Evolutionary conservation across 192 early-diverging fungal genomes (phyloP).

Genomic region (Coemansia sp.): DNA sequence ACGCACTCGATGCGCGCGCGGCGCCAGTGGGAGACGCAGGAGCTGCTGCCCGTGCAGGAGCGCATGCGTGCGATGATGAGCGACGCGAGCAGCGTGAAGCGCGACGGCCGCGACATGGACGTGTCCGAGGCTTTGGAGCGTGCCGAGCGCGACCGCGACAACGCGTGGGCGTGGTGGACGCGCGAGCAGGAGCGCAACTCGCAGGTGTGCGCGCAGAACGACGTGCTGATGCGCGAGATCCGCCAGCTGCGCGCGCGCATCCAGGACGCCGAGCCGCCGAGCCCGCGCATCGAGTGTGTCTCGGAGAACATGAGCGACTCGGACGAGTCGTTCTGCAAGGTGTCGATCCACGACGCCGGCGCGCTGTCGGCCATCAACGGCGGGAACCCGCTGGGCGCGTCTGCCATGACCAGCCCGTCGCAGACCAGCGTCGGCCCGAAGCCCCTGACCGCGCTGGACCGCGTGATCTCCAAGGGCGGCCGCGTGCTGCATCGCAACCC

Average conservation of each 20-base stretch:
- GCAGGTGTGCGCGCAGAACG: constrained; percentile 44
- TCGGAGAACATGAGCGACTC: constrained; percentile 18
- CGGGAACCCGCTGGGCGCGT: constrained; percentile 23
- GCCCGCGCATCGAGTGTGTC: not conserved
- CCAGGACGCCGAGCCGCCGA: not conserved
- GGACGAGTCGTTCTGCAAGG: constrained; percentile 40
- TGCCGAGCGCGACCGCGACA: constrained; percentile 20
- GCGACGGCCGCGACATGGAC: not conserved
- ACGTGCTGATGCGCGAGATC: constrained; percentile 48
- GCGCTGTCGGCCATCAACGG: constrained; percentile 30
- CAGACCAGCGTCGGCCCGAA: constrained; percentile 11
- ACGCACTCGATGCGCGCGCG: constrained; percentile 28
- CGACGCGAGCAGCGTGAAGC: not conserved
- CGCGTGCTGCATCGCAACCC: constrained; percentile 31
- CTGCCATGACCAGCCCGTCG: constrained; percentile 4
- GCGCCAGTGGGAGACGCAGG: constrained; percentile 39
- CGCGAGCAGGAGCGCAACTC: constrained; percentile 41
- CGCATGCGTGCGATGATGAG: constrained; percentile 22
- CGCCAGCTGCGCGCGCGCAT: constrained; percentile 4
- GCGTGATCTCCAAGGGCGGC: constrained; percentile 25
- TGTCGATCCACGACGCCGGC: constrained; percentile 23
- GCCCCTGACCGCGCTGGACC: constrained; percentile 20
- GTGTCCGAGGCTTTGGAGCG: constrained; percentile 19
- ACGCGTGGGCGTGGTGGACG: constrained; percentile 40
- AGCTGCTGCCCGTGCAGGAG: constrained; percentile 46